Evolutionary conservation across 2,329 filamentous ascomycete species (phyloP).

Genomic region (Penicillium sp.): DNA sequence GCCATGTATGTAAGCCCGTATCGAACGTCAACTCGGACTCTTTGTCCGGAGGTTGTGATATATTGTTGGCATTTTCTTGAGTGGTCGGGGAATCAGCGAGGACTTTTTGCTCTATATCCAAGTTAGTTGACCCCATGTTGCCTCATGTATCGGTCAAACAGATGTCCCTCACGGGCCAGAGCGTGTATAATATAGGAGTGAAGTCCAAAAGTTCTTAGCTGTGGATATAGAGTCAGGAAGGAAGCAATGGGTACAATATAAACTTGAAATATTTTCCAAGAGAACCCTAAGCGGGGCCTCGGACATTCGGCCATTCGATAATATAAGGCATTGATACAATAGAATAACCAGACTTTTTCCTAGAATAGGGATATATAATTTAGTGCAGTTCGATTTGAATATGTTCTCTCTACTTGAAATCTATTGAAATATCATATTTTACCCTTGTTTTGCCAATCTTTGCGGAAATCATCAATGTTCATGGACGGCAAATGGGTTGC

Average conservation of each 20-base stretch:
- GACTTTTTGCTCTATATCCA: slow-evolving; percentile 21
- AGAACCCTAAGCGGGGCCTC: slow-evolving; percentile 10
- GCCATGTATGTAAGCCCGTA: slow-evolving; percentile 37
- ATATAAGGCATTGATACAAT: background rate
- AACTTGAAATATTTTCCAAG: too few relatives aligned
- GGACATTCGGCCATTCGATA: background rate
- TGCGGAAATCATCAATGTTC: background rate
- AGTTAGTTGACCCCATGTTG: slow-evolving; percentile 20
- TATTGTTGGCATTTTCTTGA: slow-evolving; percentile 10
- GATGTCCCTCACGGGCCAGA: background rate
- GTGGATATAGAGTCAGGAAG: background rate
- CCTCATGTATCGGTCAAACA: slow-evolving; percentile 1
- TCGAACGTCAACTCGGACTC: slow-evolving; percentile 26
- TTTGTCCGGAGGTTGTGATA: slow-evolving; percentile 14
- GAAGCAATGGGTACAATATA: too few relatives aligned
- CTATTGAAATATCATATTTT: background rate
- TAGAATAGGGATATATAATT: background rate
- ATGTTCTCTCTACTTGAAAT: too few relatives aligned
- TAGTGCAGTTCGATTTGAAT: background rate
- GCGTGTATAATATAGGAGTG: background rate
- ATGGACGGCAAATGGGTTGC: background rate
- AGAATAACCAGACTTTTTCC: background rate
- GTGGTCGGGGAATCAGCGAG: slow-evolving; percentile 6
- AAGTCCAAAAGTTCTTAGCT: too few relatives aligned
- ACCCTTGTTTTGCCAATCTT: background rate